Base-by-base conservation (phyloP, 495 filamentous ascomycete species). In the Cudoniella acicularis region DNA sequence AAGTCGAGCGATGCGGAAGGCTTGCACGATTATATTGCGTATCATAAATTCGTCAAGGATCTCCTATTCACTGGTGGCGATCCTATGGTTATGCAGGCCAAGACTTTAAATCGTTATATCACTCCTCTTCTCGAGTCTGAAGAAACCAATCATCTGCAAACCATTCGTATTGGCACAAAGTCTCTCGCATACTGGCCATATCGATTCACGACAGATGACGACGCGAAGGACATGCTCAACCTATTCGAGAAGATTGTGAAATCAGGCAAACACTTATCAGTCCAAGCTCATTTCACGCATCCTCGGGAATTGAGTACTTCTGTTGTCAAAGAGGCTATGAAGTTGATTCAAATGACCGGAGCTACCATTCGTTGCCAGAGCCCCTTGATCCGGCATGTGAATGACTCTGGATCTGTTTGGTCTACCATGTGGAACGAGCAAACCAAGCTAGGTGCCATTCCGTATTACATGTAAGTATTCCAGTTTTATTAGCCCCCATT, bases 231-330 rank as follows among this genome's bases (percentile, higher is more conserved):
- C 9, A 23, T 50, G 48, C 21, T 50, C 3, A 26, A 50, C 2
- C 8, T 50, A 9, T 57, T 57, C 21, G 45, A 57, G 25, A 57
- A 36, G 13, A 49, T 57, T 21, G 45, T 50, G n/a, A 21, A 24
- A 10, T 57, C 54, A 25, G 45, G 54, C 8, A 45, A 49, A 6
- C 45, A 50, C 25, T 18, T 57, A 16, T 47, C 54, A 11, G 27
- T 57, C 20, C 54, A 57, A 49, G 54, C 54, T 20, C 54, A 57
- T 23, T 57, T 57, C 42, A 57, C 22, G n/a, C 54, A 57, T 27
- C 54, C 54, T 20, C 21, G 22, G 16, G 54, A 57, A 36, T 36
- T 57, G 17, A 27, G 42, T 16, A 47, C 45, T 10, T 16, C n/a
- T 10, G 43, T 27, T 10, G 54, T 49, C 10, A 17, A 57, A 25